Percentiles rank a stretch among this genome's conserved stretches.
phyloP scores from a whole-genome alignment of 768 basidiomycete species.

The Podaxis sp. region DNA sequence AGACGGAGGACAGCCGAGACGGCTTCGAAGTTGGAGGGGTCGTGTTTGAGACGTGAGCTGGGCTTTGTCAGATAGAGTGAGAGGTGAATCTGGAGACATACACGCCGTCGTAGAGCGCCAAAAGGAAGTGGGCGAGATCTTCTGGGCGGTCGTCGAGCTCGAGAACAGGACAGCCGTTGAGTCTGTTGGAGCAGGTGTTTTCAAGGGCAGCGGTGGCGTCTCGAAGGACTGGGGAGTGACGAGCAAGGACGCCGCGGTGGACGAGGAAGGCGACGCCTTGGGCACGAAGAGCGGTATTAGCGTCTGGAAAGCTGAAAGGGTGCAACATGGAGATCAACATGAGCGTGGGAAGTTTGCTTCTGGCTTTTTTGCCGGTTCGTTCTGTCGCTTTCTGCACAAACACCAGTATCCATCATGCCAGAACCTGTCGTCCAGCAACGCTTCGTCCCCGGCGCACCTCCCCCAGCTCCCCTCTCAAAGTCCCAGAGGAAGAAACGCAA shows the following conservation, averaged over 20 bases:
- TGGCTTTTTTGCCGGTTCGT: not conserved
- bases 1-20: conserved; percentile 60
- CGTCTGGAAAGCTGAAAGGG: conserved; percentile 63
- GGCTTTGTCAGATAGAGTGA: not conserved
- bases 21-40: conserved; percentile 47
- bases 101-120: conserved; percentile 72
- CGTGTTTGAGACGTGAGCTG: conserved; percentile 47
- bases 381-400: conserved; percentile 2
- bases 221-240: conserved; percentile 56
- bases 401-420: conserved; percentile 31
- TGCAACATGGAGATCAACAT: conserved; percentile 25
- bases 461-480: conserved; percentile 57
- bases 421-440: conserved; percentile 40
- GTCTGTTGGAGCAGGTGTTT: conserved; percentile 19
- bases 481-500: conserved; percentile 71
- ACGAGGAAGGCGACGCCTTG: conserved; percentile 63
- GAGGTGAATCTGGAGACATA: conserved; percentile 30
- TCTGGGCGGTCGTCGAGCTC: conserved; percentile 52
- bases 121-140: conserved; percentile 57
- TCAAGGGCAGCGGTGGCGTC: conserved; percentile 34
- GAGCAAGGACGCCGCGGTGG: conserved; percentile 61
- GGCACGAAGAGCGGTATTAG: conserved; percentile 64
- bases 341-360: not conserved
- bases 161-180: conserved; percentile 61
- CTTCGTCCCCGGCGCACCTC: conserved; percentile 76